Conservation (phyloP, 2,329 filamentous ascomycete species). For the Sporothrix inflata region DNA sequence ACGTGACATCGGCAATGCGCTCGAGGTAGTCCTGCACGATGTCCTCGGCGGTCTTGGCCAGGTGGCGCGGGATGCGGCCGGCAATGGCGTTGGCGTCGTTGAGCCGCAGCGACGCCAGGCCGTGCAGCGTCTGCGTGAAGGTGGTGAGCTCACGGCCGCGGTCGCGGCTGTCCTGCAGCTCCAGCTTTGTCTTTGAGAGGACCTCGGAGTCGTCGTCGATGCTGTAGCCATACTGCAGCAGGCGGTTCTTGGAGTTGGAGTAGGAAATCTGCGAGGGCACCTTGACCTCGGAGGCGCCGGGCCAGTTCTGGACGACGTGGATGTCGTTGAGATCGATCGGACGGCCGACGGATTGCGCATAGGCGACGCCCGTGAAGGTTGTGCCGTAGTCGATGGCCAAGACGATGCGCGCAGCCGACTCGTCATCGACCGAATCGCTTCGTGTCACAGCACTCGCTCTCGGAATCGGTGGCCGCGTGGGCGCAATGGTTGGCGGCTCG, state of each 20-base stretch:
- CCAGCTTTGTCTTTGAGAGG: conserved; percentile 34
- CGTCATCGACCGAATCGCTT: not conserved
- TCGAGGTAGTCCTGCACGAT: conserved; percentile 33
- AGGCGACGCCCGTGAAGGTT: conserved; percentile 33
- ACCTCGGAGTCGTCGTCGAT: conserved; percentile 30
- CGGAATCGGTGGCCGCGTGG: conserved; percentile 5
- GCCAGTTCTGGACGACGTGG: conserved; percentile 31
- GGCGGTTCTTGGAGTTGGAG: conserved; percentile 22
- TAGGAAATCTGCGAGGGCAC: conserved; percentile 34
- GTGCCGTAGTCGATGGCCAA: conserved; percentile 34
- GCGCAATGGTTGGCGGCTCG: not conserved
- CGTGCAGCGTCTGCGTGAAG: conserved; percentile 28
- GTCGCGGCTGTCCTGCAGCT: conserved; percentile 28
- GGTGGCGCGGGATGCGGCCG: conserved; percentile 28
- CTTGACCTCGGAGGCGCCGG: conserved; percentile 27
- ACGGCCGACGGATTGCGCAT: conserved; percentile 24
- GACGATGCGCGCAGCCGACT: conserved; percentile 27
- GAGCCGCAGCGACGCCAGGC: conserved; percentile 23
- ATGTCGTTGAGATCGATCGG: conserved; percentile 30
- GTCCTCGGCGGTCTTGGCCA: conserved; percentile 31
- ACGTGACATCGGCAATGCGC: conserved; percentile 28
- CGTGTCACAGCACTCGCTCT: not conserved
- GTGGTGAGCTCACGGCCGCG: conserved; percentile 28
- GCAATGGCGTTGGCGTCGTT: conserved; percentile 22
- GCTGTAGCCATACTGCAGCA: conserved; percentile 31